A percentile compares a stretch with the other conserved stretches of the same genome.
These are phyloP conservation scores for Nicotiana paniculata DNA, from an alignment of 257 asterid species.

Conservation along the genomic window DNA sequence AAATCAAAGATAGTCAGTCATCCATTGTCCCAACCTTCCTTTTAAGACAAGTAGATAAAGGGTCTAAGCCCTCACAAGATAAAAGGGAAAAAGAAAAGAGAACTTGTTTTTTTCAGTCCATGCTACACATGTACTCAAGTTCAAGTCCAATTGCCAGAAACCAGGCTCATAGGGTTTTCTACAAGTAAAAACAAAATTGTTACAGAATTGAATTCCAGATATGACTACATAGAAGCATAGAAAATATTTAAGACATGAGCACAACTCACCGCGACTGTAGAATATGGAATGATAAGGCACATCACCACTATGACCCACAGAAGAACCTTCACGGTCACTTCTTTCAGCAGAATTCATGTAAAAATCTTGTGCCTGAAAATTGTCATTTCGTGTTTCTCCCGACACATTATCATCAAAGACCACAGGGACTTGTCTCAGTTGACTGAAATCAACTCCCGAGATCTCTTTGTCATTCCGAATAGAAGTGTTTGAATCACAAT, in stretches of 20 bases:
- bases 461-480: conserved; percentile 51
- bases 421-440: conserved; percentile 19
- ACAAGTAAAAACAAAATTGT: not conserved
- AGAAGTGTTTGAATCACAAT: conserved; percentile 50
- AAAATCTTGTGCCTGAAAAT: conserved; percentile 25
- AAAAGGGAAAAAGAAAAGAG: not conserved
- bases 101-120: not conserved
- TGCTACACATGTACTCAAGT: not conserved
- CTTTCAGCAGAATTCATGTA: conserved; percentile 27
- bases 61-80: not conserved
- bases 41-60: not conserved
- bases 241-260: not conserved
- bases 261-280: conserved; percentile 47
- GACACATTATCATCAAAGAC: conserved; percentile 29
- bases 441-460: conserved; percentile 14
- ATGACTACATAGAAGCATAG: not conserved
- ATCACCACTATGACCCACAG: conserved; percentile 26
- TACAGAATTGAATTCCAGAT: not conserved
- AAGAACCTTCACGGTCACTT: conserved; percentile 29
- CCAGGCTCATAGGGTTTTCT: conserved; percentile 3
- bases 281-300: conserved; percentile 56
- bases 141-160: conserved; percentile 1
- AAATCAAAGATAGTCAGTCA: not conserved
- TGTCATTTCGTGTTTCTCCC: conserved; percentile 26
- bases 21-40: not conserved